phyloP scores from a whole-genome alignment of 495 filamentous ascomycete species.

The Opeltia flavorubescens region DNA sequence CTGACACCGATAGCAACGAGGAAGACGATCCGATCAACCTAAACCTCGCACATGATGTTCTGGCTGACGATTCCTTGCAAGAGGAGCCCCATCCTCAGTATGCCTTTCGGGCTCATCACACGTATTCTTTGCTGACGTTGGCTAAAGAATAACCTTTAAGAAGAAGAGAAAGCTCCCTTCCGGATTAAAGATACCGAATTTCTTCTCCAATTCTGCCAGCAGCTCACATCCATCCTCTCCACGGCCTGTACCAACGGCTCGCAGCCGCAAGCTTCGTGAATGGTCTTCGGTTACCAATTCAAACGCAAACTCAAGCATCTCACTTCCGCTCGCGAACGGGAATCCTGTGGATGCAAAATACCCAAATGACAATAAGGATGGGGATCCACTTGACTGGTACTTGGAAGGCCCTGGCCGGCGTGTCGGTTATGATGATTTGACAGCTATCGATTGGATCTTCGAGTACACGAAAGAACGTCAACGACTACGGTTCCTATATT shows the following conservation, averaged over 20 bases:
- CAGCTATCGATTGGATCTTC: conserved; percentile 99
- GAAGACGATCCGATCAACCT: conserved; percentile 12
- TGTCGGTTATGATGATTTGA: conserved; percentile 91
- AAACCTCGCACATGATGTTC: conserved; percentile 19
- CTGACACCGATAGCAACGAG: conserved; percentile 19
- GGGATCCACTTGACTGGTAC: conserved; percentile 66
- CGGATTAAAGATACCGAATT: conserved; percentile 41
- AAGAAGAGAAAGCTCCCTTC: conserved; percentile 56
- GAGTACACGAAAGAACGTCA: conserved; percentile 96
- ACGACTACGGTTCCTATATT: conserved; percentile 60
- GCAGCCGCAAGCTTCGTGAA: conserved; percentile 15
- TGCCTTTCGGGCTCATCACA: conserved; percentile 4
- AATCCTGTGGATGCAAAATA: conserved; percentile 19
- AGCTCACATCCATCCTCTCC: conserved; percentile 8
- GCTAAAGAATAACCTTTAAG: conserved; percentile 62
- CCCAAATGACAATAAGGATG: conserved; percentile 45
- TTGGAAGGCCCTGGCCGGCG: conserved; percentile 79
- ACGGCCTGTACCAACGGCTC: conserved; percentile 11
- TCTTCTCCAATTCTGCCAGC: conserved; percentile 30
- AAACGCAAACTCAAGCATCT: conserved; percentile 12
- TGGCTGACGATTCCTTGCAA: conserved; percentile 35
- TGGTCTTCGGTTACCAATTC: conserved; percentile 13
- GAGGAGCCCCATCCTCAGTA: conserved; percentile 35
- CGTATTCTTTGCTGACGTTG: neutral
- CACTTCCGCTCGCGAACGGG: conserved; percentile 24